These are phyloP conservation scores for Tolypocladium ovalisporum DNA, from an alignment of 2,329 filamentous ascomycete species.

Conservation along the genomic window DNA sequence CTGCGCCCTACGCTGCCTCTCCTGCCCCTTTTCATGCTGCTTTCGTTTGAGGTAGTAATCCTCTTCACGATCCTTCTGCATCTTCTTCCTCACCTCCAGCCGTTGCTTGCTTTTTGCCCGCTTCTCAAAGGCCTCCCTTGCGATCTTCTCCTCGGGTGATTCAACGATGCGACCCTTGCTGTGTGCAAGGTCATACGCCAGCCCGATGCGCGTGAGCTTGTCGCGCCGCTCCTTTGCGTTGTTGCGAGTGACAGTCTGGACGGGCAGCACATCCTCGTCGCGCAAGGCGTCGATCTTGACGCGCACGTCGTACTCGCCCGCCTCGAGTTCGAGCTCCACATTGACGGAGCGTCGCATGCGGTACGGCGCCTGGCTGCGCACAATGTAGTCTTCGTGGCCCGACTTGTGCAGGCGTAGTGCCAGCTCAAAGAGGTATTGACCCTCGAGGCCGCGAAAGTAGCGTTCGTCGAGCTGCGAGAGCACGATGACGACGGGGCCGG, in stretches of 20 bases:
- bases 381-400: constrained; percentile 40
- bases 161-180: constrained; percentile 48
- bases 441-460: constrained; percentile 45
- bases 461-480: constrained; percentile 46
- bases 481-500: constrained; percentile 42
- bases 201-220: constrained; percentile 61
- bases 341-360: constrained; percentile 65
- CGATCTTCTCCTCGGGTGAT: constrained; percentile 34
- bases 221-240: constrained; percentile 53
- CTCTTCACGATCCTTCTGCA: constrained; percentile 27
- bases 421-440: constrained; percentile 43
- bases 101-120: constrained; percentile 29
- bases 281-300: constrained; percentile 63
- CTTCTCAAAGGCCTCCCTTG: constrained; percentile 32
- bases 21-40: constrained; percentile 21
- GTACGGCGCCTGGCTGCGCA: constrained; percentile 41
- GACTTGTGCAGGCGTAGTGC: constrained; percentile 43
- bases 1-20: constrained; percentile 46
- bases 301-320: constrained; percentile 64
- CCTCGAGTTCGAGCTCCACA: constrained; percentile 62
- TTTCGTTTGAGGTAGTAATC: constrained; percentile 24
- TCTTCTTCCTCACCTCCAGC: constrained; percentile 24
- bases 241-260: constrained; percentile 57
- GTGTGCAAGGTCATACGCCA: constrained; percentile 61
- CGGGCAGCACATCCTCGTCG: constrained; percentile 32